These are phyloP conservation scores for Suillus plorans DNA, from an alignment of 768 basidiomycete genomes.

Conservation along the genomic window DNA sequence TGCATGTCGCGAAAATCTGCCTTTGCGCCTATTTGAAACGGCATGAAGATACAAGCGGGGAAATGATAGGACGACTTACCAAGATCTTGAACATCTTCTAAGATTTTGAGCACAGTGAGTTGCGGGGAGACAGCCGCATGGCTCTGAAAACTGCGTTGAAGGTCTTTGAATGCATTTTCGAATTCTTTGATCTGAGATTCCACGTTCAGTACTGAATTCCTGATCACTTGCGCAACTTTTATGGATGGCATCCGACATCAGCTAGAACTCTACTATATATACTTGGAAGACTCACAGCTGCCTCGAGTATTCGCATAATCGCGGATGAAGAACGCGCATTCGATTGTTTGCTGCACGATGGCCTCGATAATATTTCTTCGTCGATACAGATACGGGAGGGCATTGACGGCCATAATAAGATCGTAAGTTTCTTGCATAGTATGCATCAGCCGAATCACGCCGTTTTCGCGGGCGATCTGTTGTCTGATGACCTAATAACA, in stretches of 20 bases:
- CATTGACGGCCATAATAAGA: background rate
- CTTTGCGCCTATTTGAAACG: background rate
- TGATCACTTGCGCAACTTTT: constrained; percentile 2
- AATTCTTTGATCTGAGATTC: constrained; percentile 5
- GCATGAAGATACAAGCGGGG: background rate
- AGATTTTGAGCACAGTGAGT: background rate
- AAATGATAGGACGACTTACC: background rate
- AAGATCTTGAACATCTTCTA: background rate
- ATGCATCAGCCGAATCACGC: background rate
- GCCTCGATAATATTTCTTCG: constrained; percentile 1
- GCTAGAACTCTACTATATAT: background rate
- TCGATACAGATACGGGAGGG: background rate
- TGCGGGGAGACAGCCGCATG: background rate
- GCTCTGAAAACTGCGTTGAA: background rate
- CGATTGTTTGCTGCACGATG: constrained; percentile 22
- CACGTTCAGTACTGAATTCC: background rate
- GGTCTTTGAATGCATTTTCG: background rate
- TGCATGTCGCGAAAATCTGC: constrained; percentile 21
- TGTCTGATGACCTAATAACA: background rate
- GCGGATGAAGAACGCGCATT: constrained; percentile 29
- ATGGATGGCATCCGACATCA: background rate
- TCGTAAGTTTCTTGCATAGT: constrained; percentile 2
- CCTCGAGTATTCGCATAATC: constrained; percentile 24
- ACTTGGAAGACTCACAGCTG: constrained; percentile 16
- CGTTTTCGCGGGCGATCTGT: background rate